A percentile compares a stretch with the other conserved stretches of the same genome.
These are phyloP conservation scores for Fraxinus quadrangulata DNA, from an alignment of 257 asterid genomes.

Conservation along the genomic window DNA sequence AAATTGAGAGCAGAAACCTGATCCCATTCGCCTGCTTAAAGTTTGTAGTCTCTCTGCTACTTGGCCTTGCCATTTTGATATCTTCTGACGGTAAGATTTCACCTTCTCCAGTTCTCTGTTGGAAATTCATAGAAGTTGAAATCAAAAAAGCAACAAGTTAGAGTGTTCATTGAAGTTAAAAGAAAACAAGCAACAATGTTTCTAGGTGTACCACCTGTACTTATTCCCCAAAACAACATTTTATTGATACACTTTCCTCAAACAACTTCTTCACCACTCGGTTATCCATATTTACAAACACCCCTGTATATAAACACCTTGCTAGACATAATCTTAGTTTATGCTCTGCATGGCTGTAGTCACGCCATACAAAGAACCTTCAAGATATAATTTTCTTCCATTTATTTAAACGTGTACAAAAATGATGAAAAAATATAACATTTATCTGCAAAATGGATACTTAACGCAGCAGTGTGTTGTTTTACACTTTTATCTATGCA, in stretches of 20 bases:
- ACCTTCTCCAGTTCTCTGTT: constrained; percentile 90
- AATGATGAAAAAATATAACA: not conserved
- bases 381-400: constrained; percentile 8
- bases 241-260: too few species aligned
- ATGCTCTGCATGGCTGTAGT: constrained; percentile 7
- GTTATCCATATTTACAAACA: too few species aligned
- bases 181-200: too few species aligned
- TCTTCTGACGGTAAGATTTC: constrained; percentile 76
- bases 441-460: not conserved
- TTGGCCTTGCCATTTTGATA: constrained; percentile 83
- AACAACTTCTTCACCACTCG: too few species aligned
- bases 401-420: not conserved
- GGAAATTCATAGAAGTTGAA: constrained; percentile 29
- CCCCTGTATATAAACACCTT: too few species aligned
- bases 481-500: not conserved
- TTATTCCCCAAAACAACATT: too few species aligned
- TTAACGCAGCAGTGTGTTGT: not conserved
- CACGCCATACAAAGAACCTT: constrained; percentile 13
- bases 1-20: constrained; percentile 52
- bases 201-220: too few species aligned
- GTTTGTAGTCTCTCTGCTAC: constrained; percentile 79
- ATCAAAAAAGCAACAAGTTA: constrained; percentile 21
- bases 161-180: too few species aligned
- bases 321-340: not conserved
- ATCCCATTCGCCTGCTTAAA: constrained; percentile 46